Percentiles rank a stretch among this genome's conserved stretches.
These are phyloP conservation scores for Globisporangium okanoganense DNA, from an alignment of 352 stramenopile species.

Conservation along the genomic window DNA sequence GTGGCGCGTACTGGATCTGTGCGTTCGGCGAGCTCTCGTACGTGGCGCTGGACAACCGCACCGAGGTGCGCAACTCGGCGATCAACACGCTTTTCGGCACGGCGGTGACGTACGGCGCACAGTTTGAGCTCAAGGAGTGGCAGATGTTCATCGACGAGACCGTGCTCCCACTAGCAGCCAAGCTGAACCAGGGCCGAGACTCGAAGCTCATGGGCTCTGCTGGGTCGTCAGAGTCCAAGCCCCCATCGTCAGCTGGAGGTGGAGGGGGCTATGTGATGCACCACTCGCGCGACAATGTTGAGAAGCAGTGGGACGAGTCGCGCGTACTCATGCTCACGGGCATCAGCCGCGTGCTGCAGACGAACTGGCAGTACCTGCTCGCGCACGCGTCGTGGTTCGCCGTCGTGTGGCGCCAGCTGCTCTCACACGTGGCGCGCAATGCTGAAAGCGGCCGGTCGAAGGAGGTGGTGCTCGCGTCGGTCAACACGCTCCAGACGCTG, in stretches of 20 bases:
- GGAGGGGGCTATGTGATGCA: conserved; percentile 80
- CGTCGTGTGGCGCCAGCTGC: conserved; percentile 55
- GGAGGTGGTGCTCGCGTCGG: conserved; percentile 70
- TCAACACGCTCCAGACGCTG: conserved; percentile 80
- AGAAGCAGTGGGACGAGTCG: conserved; percentile 98
- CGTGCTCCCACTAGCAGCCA: conserved; percentile 86
- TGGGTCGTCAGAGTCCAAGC: background rate
- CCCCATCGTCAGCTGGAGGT: conserved; percentile 11
- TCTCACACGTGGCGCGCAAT: conserved; percentile 58
- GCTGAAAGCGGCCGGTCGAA: conserved; percentile 53
- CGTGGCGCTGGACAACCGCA: conserved; percentile 89
- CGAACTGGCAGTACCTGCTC: conserved; percentile 68
- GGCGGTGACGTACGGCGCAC: conserved; percentile 91
- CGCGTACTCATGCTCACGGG: conserved; percentile 93
- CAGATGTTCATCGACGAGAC: conserved; percentile 92
- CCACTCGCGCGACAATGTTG: conserved; percentile 92
- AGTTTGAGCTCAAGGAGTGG: conserved; percentile 92
- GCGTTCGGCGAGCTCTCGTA: conserved; percentile 79
- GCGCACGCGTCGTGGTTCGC: conserved; percentile 59
- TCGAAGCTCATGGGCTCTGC: background rate
- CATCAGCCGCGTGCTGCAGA: conserved; percentile 91
- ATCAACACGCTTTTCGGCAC: conserved; percentile 98
- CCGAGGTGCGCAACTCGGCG: conserved; percentile 95
- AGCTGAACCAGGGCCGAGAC: conserved; percentile 43
- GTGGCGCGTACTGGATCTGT: conserved; percentile 45